Percentiles rank a stretch among this genome's conserved stretches.
phyloP scores from a whole-genome alignment of 176 grass and related monocot species.

The Chrysopogon serrulatus region DNA sequence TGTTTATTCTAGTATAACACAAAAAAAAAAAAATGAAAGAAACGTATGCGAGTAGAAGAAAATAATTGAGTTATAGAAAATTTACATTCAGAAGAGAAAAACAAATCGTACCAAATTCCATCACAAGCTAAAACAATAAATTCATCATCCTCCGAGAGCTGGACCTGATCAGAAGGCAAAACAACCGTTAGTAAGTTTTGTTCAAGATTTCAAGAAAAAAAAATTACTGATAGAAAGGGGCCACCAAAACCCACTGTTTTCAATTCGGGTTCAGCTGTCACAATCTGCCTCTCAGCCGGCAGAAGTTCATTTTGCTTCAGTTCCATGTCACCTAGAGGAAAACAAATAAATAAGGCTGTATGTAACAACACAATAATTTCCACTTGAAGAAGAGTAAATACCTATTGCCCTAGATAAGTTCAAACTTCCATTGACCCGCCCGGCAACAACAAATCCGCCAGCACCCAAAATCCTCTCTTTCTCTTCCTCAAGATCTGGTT shows the following conservation, averaged over 20 bases:
- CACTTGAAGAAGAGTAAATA: conserved; percentile 4
- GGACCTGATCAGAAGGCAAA: conserved; percentile 50
- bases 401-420: conserved; percentile 91
- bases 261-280: conserved; percentile 79
- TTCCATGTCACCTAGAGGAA: conserved; percentile 79
- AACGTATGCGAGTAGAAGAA: background rate
- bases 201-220: background rate
- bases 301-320: conserved; percentile 82
- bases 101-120: conserved; percentile 74
- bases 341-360: background rate
- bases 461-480: conserved; percentile 81
- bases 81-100: background rate
- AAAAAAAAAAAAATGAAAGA: background rate
- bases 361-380: conserved; percentile 1
- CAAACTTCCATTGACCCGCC: conserved; percentile 88
- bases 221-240: background rate
- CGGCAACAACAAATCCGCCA: conserved; percentile 78
- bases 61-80: background rate
- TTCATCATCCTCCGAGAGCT: conserved; percentile 89
- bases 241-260: conserved; percentile 56
- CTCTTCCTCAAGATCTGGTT: conserved; percentile 79
- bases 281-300: conserved; percentile 79
- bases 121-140: conserved; percentile 92
- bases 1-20: background rate
- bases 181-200: conserved; percentile 1